Percentiles rank a stretch among this genome's conserved stretches.
Conservation (phyloP, 106 monocot species). For the Dendrobium nobile region DNA sequence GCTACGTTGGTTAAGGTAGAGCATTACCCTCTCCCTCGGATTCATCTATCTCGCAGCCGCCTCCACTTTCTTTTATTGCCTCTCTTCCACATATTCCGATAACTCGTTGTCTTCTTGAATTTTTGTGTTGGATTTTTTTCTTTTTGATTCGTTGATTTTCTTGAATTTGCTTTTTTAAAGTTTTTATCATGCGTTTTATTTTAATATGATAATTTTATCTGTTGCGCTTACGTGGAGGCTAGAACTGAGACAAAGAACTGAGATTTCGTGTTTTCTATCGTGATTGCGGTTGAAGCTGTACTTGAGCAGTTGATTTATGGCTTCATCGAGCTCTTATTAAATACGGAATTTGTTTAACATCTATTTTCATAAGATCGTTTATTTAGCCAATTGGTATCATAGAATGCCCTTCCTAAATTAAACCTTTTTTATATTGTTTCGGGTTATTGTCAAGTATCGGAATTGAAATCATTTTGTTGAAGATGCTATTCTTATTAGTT, state of each 20-base stretch:
- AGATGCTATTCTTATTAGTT: not conserved
- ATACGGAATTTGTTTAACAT: not conserved
- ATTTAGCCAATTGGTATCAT: not conserved
- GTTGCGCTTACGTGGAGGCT: not conserved
- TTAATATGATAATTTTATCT: not conserved
- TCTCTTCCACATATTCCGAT: not conserved
- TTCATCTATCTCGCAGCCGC: not conserved
- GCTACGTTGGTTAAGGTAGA: not conserved
- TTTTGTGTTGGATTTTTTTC: not conserved
- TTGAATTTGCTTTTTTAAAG: not conserved
- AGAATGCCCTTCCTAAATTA: too few species aligned
- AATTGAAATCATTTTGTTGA: not conserved
- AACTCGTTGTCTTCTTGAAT: not conserved
- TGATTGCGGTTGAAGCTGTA: not conserved
- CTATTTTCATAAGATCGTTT: not conserved
- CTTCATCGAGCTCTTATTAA: not conserved
- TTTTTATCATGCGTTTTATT: not conserved
- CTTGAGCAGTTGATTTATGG: not conserved
- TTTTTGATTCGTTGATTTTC: not conserved
- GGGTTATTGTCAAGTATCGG: not conserved
- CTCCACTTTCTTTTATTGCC: not conserved
- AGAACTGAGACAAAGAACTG: too few species aligned
- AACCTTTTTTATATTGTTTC: too few species aligned
- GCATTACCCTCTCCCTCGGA: not conserved
- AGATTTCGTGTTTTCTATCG: not conserved